Conservation (phyloP, 805 yeast species). For the Cyberlindnera xishuangbannaensis region DNA sequence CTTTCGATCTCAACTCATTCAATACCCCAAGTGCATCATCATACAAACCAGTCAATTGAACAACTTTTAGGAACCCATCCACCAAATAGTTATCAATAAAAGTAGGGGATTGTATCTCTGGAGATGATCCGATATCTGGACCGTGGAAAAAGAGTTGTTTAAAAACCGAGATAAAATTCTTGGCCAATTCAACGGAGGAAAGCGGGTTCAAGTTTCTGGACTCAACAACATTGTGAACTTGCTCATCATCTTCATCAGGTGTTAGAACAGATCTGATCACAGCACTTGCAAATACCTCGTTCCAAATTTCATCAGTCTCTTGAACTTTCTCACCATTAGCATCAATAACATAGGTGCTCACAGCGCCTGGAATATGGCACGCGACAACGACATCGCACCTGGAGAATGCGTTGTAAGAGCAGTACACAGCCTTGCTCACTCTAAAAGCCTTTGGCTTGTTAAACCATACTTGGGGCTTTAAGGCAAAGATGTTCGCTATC, state of each 20-base stretch:
- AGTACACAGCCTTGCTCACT: constrained; percentile 66
- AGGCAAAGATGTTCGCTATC: constrained; percentile 56
- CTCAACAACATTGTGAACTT: constrained; percentile 66
- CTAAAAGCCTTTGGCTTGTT: constrained; percentile 67
- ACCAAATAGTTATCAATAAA: constrained; percentile 61
- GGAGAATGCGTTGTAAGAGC: constrained; percentile 68
- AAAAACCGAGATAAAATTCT: constrained; percentile 55
- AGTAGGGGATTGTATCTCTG: constrained; percentile 67
- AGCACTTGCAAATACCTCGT: constrained; percentile 50
- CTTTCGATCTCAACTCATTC: constrained; percentile 41
- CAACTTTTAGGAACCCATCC: constrained; percentile 62
- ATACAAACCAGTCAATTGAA: constrained; percentile 60
- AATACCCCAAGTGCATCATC: constrained; percentile 57
- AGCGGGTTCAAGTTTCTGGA: constrained; percentile 81
- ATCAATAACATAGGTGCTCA: constrained; percentile 44
- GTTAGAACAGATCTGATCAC: constrained; percentile 69
- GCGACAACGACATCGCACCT: constrained; percentile 64
- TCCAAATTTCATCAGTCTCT: constrained; percentile 49
- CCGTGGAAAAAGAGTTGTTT: constrained; percentile 65
- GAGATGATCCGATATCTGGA: constrained; percentile 55
- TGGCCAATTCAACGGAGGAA: constrained; percentile 39
- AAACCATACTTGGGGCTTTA: constrained; percentile 71
- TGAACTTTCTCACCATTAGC: constrained; percentile 44
- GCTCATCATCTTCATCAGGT: constrained; percentile 71
- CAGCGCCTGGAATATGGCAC: constrained; percentile 72